A percentile compares a stretch with the other conserved stretches of the same genome.
Conservation (phyloP, 2,329 filamentous ascomycete genomes). For the Fragosphaeria purpurea region DNA sequence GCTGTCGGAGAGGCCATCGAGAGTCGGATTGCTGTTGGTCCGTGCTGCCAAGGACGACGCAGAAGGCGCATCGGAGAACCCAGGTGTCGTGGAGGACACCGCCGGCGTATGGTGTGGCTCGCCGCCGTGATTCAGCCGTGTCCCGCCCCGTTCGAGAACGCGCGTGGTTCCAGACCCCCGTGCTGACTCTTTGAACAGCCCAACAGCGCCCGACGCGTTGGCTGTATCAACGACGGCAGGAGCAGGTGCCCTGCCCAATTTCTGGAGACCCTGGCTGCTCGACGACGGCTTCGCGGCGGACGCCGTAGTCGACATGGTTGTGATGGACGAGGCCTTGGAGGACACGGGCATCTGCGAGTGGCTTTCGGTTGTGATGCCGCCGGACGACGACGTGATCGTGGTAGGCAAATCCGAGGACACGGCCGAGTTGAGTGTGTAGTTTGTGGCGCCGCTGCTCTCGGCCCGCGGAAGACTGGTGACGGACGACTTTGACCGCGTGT, state of each 20-base stretch:
- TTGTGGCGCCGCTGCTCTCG: constrained; percentile 20
- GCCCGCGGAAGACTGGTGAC: constrained; percentile 16
- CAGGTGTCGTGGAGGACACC: constrained; percentile 23
- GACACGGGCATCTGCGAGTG: constrained; percentile 31
- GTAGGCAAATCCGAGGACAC: constrained; percentile 23
- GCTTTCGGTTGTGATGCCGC: constrained; percentile 26
- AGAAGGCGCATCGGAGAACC: constrained; percentile 19
- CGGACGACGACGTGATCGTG: constrained; percentile 28
- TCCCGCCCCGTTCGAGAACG: constrained; percentile 25
- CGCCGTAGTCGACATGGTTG: constrained; percentile 33
- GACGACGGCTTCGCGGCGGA: constrained; percentile 33
- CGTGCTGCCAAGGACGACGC: constrained; percentile 19
- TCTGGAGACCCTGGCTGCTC: constrained; percentile 30
- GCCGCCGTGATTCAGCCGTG: constrained; percentile 19
- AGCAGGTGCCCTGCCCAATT: constrained; percentile 32
- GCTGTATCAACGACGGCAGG: constrained; percentile 34
- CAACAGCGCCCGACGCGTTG: constrained; percentile 39
- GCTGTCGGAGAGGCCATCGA: constrained; percentile 35
- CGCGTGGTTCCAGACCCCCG: no score
- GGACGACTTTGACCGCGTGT: constrained; percentile 24
- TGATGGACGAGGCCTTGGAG: constrained; percentile 39
- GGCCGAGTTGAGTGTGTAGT: constrained; percentile 24
- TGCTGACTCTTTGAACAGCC: constrained; percentile 31
- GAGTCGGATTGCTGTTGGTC: constrained; percentile 34
- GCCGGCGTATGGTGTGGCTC: constrained; percentile 18